Evolutionary conservation across 306 rosid genomes (phyloP).

Genomic region (Gleditsia sinensis): DNA sequence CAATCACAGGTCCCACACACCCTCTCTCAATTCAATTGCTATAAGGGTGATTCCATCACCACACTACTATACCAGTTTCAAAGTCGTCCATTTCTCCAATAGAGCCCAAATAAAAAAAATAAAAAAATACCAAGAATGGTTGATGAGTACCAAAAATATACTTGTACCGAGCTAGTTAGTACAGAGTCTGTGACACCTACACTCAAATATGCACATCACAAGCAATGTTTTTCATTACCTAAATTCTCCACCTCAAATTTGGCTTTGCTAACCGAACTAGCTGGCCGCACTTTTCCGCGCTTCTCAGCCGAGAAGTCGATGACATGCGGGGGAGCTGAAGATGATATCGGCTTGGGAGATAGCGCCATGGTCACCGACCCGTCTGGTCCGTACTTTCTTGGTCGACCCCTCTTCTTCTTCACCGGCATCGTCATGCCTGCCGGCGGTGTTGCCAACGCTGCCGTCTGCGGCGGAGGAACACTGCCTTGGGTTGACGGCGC

Average conservation of each 20-base stretch:
- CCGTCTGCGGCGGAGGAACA: conserved; percentile 35
- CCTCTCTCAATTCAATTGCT: conserved; percentile 32
- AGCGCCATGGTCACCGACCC: conserved; percentile 79
- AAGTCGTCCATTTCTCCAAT: conserved; percentile 32
- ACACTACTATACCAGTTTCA: background rate
- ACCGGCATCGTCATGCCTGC: conserved; percentile 35
- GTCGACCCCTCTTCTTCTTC: conserved; percentile 96
- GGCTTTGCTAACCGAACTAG: conserved; percentile 76
- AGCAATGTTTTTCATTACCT: conserved; percentile 52
- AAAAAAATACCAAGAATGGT: background rate
- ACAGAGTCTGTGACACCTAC: no score
- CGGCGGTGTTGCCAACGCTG: conserved; percentile 20
- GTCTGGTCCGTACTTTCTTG: conserved; percentile 90
- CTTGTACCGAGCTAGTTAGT: background rate
- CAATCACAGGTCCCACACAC: conserved; percentile 73
- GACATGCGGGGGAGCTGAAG: conserved; percentile 87
- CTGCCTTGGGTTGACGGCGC: conserved; percentile 29
- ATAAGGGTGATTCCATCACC: conserved; percentile 16
- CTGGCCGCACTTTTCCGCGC: conserved; percentile 74
- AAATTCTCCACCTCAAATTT: conserved; percentile 75
- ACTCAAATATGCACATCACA: background rate
- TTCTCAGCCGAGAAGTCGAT: conserved; percentile 93
- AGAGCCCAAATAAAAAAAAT: background rate
- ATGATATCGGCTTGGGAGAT: conserved; percentile 92
- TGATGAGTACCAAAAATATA: conserved; percentile 10